Evolutionary conservation across 352 stramenopile genomes (phyloP).

Genomic region (Phytopythium ostracodes): DNA sequence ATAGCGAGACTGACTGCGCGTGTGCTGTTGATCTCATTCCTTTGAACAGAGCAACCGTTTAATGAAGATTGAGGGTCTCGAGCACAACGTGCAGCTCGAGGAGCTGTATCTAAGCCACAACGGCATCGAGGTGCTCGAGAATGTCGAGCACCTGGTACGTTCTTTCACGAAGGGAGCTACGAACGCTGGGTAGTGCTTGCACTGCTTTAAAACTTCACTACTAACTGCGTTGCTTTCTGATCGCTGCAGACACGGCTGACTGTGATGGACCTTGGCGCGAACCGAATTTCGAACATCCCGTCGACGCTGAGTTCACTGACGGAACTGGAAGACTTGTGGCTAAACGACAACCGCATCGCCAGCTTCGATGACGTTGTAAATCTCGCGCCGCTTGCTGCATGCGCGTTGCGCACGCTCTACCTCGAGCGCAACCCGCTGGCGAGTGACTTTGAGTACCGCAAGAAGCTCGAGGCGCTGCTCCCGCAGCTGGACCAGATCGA

Average conservation of each 20-base stretch:
- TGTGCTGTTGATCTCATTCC: constrained; percentile 50
- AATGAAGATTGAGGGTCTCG: constrained; percentile 89
- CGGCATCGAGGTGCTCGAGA: constrained; percentile 88
- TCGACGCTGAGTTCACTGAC: constrained; percentile 30
- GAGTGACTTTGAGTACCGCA: constrained; percentile 94
- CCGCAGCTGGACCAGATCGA: constrained; percentile 95
- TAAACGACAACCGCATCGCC: constrained; percentile 68
- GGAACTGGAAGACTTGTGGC: constrained; percentile 70
- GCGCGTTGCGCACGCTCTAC: constrained; percentile 90
- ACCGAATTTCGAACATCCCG: constrained; percentile 72
- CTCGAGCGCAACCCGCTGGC: constrained; percentile 95
- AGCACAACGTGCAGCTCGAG: constrained; percentile 83
- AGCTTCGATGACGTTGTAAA: constrained; percentile 61
- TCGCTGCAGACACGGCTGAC: constrained; percentile 44
- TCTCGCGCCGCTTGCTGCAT: constrained; percentile 61
- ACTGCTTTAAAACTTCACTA: too few species aligned
- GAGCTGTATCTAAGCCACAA: constrained; percentile 99
- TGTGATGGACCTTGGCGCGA: constrained; percentile 77
- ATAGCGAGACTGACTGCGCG: not conserved
- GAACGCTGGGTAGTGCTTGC: too few species aligned
- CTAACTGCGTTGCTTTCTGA: not conserved
- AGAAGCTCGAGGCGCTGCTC: constrained; percentile 86
- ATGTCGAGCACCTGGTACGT: constrained; percentile 68
- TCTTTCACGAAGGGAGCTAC: not conserved
- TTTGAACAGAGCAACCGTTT: constrained; percentile 93